Base-by-base conservation (phyloP, 257 asterid genomes). In the Solanum paucissectum region DNA sequence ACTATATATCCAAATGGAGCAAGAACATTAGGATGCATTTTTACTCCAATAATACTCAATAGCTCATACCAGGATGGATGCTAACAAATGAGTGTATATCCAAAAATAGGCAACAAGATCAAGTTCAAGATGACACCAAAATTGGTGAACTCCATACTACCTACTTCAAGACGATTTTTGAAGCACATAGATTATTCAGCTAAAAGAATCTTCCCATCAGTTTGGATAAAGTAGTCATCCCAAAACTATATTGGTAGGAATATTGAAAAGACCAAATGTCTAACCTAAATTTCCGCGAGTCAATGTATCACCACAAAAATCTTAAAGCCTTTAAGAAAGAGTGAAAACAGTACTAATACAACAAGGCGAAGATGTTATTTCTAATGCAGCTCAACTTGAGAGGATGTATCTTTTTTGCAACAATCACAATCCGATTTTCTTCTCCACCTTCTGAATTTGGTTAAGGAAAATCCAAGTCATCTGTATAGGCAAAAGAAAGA, bases 401-500 rank as follows among this genome's bases (percentile, higher is more conserved):
- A 49, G 85, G 85, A 32, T 46, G 68, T 9, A 29, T 27, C 42
- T 46, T 9, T 73, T 81, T 46, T 27, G 85, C 16, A 81, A 8
- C 18, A 86, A 87, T 91, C 89, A 97, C 88, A 97, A 86, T 34
- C 99, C 99, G 6, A 90, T 12, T 10, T 91, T 33, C 88, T 91
- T 92, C 94, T 97, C 90, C 11, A 90, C 34, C 86, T 95, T 97
- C 92, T 94, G 94, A 90, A 97, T 94, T 90, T 96, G 99, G 94
- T 94, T 94, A 83, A 97, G 93, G 96, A 92, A 96, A 86, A 97
- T 97, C 98, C 99, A 96, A 52, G 99, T 97, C 98, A 96, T 93
- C 99, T 96, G 98, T 93, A 87, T 25, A 13, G 62, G 58, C 62
- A 76, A 77, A 38, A 64, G 16, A 33, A 87, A 7, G 52, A 49